A percentile compares a stretch with the other conserved stretches of the same genome.
These are phyloP conservation scores for Alternaria longipes DNA, from an alignment of 2,329 filamentous ascomycete species.

Conservation along the genomic window DNA sequence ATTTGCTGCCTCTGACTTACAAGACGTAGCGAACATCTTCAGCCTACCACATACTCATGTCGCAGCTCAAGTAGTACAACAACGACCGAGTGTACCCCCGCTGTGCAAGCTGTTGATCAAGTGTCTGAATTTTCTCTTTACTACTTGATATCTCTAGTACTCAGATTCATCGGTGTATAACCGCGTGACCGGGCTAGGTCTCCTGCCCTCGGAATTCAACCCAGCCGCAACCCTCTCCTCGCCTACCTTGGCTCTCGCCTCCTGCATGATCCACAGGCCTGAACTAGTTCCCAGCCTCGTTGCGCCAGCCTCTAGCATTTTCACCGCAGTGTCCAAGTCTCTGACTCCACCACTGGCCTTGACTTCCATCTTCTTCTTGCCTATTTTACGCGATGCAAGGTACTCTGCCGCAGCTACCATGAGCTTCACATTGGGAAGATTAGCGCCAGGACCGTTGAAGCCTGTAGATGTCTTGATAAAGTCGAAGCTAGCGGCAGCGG, in stretches of 20 bases:
- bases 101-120: neutral
- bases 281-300: conserved; percentile 65
- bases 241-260: conserved; percentile 43
- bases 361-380: conserved; percentile 57
- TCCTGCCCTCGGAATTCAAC: conserved; percentile 23
- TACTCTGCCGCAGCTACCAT: conserved; percentile 62
- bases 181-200: conserved; percentile 40
- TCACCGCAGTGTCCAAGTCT: conserved; percentile 59
- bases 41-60: neutral
- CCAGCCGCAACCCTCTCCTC: conserved; percentile 34
- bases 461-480: conserved; percentile 70
- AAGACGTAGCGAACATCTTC: neutral
- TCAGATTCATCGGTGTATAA: conserved; percentile 49
- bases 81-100: neutral
- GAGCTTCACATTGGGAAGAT: conserved; percentile 60
- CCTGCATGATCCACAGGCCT: conserved; percentile 65
- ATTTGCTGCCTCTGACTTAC: no score
- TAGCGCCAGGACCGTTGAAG: conserved; percentile 65
- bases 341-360: conserved; percentile 68
- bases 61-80: neutral
- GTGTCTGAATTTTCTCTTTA: neutral
- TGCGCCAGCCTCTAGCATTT: conserved; percentile 66
- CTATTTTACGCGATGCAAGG: conserved; percentile 46
- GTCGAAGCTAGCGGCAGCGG: conserved; percentile 63
- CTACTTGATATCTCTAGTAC: conserved; percentile 7